Conservation (phyloP, 371 early-diverging fungal genomes). For the Rhizomucor pusillus region DNA sequence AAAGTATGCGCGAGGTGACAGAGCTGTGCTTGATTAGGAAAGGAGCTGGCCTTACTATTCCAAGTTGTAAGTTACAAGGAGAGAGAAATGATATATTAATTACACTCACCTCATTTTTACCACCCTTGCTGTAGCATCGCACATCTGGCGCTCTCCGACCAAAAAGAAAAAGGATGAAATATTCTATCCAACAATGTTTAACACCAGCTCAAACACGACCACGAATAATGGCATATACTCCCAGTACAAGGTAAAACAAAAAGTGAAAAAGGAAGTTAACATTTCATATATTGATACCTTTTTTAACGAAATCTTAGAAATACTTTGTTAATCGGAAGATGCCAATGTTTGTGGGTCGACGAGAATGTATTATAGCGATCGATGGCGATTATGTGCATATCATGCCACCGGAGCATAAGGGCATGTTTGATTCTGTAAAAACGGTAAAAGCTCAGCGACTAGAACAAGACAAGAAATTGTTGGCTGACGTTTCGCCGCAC, state of each 20-base stretch:
- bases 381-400: constrained; percentile 93
- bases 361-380: constrained; percentile 86
- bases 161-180: constrained; percentile 49
- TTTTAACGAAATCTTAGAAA: constrained; percentile 39
- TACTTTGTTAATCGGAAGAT: constrained; percentile 73
- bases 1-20: constrained; percentile 56
- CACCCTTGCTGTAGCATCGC: constrained; percentile 29
- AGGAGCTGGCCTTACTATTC: constrained; percentile 42
- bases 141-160: constrained; percentile 49
- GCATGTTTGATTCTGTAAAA: constrained; percentile 79
- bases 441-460: constrained; percentile 48
- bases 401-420: constrained; percentile 81
- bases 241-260: constrained; percentile 38
- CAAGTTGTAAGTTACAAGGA: constrained; percentile 49
- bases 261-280: constrained; percentile 3
- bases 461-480: background rate
- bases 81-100: background rate
- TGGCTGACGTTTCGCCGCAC: background rate
- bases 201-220: constrained; percentile 17
- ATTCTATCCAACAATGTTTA: constrained; percentile 29
- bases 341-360: constrained; percentile 80
- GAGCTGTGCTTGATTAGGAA: constrained; percentile 79
- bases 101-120: background rate
- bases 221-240: constrained; percentile 38
- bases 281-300: no score